These are phyloP conservation scores for Suillus spraguei DNA, from an alignment of 768 basidiomycete genomes.

Conservation along the genomic window DNA sequence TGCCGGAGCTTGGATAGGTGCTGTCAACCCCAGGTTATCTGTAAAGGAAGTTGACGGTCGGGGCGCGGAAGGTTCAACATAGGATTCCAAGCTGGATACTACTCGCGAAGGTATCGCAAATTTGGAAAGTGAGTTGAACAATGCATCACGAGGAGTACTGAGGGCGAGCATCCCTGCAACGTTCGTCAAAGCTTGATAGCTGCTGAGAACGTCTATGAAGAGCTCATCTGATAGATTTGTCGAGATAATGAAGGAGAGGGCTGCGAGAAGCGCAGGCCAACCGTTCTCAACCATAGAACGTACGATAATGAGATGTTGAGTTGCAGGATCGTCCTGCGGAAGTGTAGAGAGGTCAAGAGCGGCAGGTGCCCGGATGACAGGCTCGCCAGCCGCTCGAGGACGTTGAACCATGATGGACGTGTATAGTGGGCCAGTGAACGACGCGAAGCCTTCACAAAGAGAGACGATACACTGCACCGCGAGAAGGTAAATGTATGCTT, in stretches of 20 bases:
- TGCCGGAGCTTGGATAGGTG: conserved; percentile 60
- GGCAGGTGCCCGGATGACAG: conserved; percentile 69
- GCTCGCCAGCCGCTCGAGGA: conserved; percentile 62
- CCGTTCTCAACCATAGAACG: conserved; percentile 81
- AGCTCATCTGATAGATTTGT: conserved; percentile 93
- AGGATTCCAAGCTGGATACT: conserved; percentile 78
- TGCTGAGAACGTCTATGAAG: conserved; percentile 83
- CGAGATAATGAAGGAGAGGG: conserved; percentile 84
- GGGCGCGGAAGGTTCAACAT: conserved; percentile 56
- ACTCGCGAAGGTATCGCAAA: conserved; percentile 90
- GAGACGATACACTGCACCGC: conserved; percentile 87
- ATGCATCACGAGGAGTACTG: conserved; percentile 87
- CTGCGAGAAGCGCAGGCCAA: conserved; percentile 93
- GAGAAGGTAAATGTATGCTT: conserved; percentile 91
- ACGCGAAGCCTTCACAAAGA: conserved; percentile 83
- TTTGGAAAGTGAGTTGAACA: conserved; percentile 88
- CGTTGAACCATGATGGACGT: conserved; percentile 67
- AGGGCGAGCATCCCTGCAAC: conserved; percentile 90
- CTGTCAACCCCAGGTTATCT: conserved; percentile 67
- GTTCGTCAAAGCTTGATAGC: conserved; percentile 83
- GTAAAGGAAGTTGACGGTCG: conserved; percentile 59
- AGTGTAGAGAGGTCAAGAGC: conserved; percentile 65
- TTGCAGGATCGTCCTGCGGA: conserved; percentile 52
- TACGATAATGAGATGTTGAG: conserved; percentile 62
- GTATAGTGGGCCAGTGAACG: conserved; percentile 76